Percentiles rank a stretch among this genome's conserved stretches.
phyloP scores from a whole-genome alignment of 352 stramenopile species.

The Globisporangium cylindrosporum region DNA sequence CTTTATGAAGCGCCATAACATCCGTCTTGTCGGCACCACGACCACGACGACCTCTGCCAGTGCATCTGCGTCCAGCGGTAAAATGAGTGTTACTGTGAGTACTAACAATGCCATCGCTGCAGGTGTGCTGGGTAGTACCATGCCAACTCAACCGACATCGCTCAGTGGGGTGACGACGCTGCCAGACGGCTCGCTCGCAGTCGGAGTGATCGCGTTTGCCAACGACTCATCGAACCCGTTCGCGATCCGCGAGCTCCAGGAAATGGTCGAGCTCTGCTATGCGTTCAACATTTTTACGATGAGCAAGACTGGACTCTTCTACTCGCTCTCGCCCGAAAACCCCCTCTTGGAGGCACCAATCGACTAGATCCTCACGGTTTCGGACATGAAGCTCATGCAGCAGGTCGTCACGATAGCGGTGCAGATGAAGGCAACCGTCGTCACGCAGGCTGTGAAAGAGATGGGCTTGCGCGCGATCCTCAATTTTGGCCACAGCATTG shows the following conservation, averaged over 20 bases:
- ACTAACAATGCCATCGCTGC: background rate
- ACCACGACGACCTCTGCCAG: background rate
- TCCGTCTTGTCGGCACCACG: slow-evolving; percentile 32
- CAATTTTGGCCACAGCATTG: too few species aligned
- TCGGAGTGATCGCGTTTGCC: background rate
- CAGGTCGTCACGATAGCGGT: too few species aligned
- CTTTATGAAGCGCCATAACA: slow-evolving; percentile 68
- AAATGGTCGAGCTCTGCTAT: slow-evolving; percentile 32
- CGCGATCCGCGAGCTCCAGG: slow-evolving; percentile 32
- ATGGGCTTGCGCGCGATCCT: too few species aligned
- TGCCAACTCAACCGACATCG: background rate
- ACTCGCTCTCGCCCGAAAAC: slow-evolving; percentile 48
- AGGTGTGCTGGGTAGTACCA: background rate
- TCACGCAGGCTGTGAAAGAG: too few species aligned
- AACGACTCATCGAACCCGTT: background rate
- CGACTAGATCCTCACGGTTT: too few species aligned
- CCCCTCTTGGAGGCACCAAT: slow-evolving; percentile 13
- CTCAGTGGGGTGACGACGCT: background rate
- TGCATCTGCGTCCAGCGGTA: background rate
- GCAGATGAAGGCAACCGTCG: too few species aligned
- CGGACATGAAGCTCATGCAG: too few species aligned
- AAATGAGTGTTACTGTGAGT: background rate
- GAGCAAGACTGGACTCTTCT: slow-evolving; percentile 51
- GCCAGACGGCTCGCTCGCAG: background rate
- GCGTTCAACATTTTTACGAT: slow-evolving; percentile 52